Evolutionary conservation across 1,139 yeast genomes (phyloP), one percentile per base, ranked within the genome.

Genomic region (Pichia sp.): DNA sequence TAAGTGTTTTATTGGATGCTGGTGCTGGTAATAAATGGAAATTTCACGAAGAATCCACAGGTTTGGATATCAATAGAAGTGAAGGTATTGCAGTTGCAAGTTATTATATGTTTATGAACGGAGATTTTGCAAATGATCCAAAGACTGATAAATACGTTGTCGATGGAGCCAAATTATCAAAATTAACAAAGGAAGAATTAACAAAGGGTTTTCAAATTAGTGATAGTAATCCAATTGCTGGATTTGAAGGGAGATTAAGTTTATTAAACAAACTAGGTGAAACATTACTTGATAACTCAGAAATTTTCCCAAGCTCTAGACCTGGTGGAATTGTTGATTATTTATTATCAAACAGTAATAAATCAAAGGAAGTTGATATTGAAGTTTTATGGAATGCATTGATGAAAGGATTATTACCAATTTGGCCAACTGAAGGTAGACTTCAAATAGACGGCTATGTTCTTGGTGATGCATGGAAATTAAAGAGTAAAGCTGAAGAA

Each of bases 81-180:
- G 85, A 79, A 62, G 85, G 85, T 4, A 66, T 78, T 46, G 84
- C 83, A 3, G 73, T 79, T 39, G 83, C 81, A 0, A 71, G 79
- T 23, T 67, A 73, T 48, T 69, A 77, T 54, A 68, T 79, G 75
- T 79, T 78, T 59, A 63, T 61, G n/a, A 55, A 61, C 11, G 84
- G 84, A 1, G 55, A 54, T 20, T 70, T 79, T 43, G 72, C 81
- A 22, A 53, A 59, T 13, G 51, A 54, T 20, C 38, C 48, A 7
- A 36, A 37, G 1, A 46, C 51, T 6, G 67, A 68, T 49, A 69
- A 69, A 20, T 67, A 60, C 52, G 68, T 68, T 45, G 80, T 77
- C 23, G 71, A 72, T 53, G 78, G 76, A 0, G 53, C 53, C 0
- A 69, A 65, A 36, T 59, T 79, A 44, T 54, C 59, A 2, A 42